Conservation (phyloP, 2,329 filamentous ascomycete species). For the Curvularia sp. region DNA sequence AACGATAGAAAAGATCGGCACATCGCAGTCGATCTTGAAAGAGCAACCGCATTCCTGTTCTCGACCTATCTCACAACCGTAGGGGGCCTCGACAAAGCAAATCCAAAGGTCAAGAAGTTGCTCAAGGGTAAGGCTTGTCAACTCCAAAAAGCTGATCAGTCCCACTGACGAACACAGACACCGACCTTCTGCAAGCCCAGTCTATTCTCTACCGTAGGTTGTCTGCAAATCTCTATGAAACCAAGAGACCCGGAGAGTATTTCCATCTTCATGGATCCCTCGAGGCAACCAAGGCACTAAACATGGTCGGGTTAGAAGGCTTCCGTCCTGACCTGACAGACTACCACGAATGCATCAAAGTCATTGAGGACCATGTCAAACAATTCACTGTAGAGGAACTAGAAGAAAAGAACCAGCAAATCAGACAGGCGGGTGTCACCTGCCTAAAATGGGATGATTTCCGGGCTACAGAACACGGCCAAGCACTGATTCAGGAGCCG, state of each 20-base stretch:
- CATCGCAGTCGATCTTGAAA: slow-evolving; percentile 62
- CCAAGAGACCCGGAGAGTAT: slow-evolving; percentile 69
- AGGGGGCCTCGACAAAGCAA: slow-evolving; percentile 56
- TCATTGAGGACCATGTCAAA: slow-evolving; percentile 53
- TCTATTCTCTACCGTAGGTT: slow-evolving; percentile 74
- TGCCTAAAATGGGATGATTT: slow-evolving; percentile 53
- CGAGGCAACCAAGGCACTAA: slow-evolving; percentile 71
- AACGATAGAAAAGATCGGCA: slow-evolving; percentile 53
- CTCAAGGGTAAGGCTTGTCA: slow-evolving; percentile 48
- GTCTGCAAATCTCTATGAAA: slow-evolving; percentile 75
- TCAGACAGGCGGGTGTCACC: slow-evolving; percentile 53
- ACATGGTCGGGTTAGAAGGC: slow-evolving; percentile 72
- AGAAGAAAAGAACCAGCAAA: slow-evolving; percentile 52
- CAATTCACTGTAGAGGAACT: slow-evolving; percentile 50
- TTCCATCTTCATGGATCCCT: slow-evolving; percentile 80
- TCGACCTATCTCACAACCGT: slow-evolving; percentile 65
- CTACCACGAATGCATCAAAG: slow-evolving; percentile 50
- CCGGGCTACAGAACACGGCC: slow-evolving; percentile 50
- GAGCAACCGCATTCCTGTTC: slow-evolving; percentile 63
- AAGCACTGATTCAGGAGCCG: slow-evolving; percentile 50
- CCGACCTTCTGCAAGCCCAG: slow-evolving; percentile 73
- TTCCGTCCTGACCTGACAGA: slow-evolving; percentile 65
- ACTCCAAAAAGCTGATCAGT: neutral
- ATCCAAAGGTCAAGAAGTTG: slow-evolving; percentile 56
- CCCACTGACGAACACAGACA: slow-evolving; percentile 60